Conservation (phyloP, 306 rosid species). For the Carpinus fangiana region DNA sequence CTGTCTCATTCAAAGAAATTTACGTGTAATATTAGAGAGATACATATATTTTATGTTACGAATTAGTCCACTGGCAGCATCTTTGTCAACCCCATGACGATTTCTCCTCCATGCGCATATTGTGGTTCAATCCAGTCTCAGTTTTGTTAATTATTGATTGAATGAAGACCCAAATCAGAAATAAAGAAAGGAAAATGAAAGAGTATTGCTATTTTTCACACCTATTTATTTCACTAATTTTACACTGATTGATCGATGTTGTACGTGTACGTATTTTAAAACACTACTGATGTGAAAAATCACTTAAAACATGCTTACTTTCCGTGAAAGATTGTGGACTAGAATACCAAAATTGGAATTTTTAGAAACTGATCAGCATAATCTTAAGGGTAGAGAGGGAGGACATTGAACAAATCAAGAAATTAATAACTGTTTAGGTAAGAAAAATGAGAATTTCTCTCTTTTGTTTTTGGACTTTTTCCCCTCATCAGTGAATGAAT, state of each 20-base stretch:
- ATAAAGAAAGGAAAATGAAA: too few species aligned
- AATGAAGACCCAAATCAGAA: constrained; percentile 4
- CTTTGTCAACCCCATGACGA: constrained; percentile 67
- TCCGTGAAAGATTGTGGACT: not conserved
- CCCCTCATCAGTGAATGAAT: not conserved
- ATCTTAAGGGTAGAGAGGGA: not conserved
- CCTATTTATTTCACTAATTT: too few species aligned
- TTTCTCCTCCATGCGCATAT: constrained; percentile 30
- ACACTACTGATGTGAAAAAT: too few species aligned
- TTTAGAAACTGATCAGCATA: not conserved
- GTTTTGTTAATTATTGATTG: not conserved
- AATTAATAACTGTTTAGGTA: not conserved
- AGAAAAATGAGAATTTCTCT: not conserved
- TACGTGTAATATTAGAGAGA: not conserved
- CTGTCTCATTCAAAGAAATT: constrained; percentile 26
- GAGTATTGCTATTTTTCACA: too few species aligned
- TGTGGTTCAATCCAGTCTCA: constrained; percentile 24
- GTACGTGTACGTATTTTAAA: too few species aligned
- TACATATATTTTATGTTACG: not conserved
- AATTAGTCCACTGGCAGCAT: constrained; percentile 37
- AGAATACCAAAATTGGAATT: not conserved
- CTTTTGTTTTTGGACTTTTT: not conserved
- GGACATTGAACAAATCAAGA: not conserved
- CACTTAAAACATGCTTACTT: not conserved
- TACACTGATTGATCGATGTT: too few species aligned